Evolutionary conservation across 75 land plant genomes (phyloP).

Genomic region (Gnetum montanum): DNA sequence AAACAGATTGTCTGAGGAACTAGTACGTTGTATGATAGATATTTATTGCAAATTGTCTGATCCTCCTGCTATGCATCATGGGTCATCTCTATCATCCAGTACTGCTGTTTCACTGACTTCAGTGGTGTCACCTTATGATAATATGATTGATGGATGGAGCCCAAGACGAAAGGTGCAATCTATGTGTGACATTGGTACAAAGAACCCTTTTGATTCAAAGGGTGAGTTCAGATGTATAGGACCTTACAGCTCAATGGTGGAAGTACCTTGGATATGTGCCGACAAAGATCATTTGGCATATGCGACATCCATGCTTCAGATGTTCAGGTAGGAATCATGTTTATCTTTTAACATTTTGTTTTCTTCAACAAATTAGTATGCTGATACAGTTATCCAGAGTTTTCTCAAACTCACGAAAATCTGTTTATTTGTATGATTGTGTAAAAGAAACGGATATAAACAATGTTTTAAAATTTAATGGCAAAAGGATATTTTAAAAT

Average conservation of each 20-base stretch:
- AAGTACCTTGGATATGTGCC: conserved; percentile 54
- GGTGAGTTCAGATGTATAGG: conserved; percentile 2
- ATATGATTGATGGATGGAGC: conserved; percentile 11
- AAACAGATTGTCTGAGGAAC: conserved; percentile 71
- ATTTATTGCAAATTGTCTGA: conserved; percentile 61
- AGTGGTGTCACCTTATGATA: conserved; percentile 12
- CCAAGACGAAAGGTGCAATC: conserved; percentile 7
- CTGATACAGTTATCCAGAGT: too few species aligned
- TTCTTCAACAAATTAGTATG: too few species aligned
- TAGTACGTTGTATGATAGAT: conserved; percentile 76
- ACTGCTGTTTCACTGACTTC: conserved; percentile 38
- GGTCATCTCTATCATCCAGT: conserved; percentile 27
- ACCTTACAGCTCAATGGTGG: conserved; percentile 27
- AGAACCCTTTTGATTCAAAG: conserved; percentile 7
- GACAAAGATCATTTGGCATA: conserved; percentile 44
- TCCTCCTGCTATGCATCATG: conserved; percentile 17
- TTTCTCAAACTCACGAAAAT: too few species aligned
- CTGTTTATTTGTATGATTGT: too few species aligned
- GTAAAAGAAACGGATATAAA: too few species aligned
- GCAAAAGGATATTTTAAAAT: too few species aligned
- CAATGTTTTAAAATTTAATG: too few species aligned
- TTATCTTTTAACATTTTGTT: too few species aligned
- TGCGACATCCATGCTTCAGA: conserved; percentile 55
- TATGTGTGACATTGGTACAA: conserved; percentile 1
- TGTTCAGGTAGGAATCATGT: conserved; percentile 37